A percentile compares a stretch with the other conserved stretches of the same genome.
phyloP scores from a whole-genome alignment of 495 filamentous ascomycete genomes.

The Usnea hakonensis region DNA sequence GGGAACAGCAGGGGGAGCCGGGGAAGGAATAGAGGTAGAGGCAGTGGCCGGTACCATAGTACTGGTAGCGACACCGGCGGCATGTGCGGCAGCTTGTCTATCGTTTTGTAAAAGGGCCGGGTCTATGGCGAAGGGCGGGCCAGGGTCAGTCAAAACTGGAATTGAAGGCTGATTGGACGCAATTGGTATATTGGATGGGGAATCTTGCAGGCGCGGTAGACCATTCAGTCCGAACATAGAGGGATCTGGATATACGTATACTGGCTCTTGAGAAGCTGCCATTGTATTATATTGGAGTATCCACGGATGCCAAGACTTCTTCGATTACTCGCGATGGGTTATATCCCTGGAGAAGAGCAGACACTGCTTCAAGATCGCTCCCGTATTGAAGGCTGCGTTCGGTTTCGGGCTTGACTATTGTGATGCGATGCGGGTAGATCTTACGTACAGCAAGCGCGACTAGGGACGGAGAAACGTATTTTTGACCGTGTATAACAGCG shows the following conservation, averaged over 20 bases:
- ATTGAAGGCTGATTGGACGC: no score
- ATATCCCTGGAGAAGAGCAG: constrained; percentile 55
- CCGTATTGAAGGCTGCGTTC: constrained; percentile 94
- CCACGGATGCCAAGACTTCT: constrained; percentile 65
- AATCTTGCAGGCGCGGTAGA: not conserved
- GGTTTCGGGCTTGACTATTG: constrained; percentile 54
- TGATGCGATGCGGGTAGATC: constrained; percentile 79
- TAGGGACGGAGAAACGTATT: constrained; percentile 77
- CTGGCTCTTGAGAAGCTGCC: not conserved
- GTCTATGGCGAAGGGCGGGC: no score
- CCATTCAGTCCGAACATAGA: not conserved
- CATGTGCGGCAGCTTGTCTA: no score
- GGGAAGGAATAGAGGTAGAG: not conserved
- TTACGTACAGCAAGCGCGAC: constrained; percentile 79
- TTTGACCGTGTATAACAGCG: constrained; percentile 73
- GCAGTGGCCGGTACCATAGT: not conserved
- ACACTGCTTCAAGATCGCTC: constrained; percentile 64
- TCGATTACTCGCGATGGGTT: constrained; percentile 74
- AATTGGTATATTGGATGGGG: no score
- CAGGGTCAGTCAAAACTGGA: no score
- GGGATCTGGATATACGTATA: not conserved
- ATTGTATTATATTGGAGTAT: constrained; percentile 52
- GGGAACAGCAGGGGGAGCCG: not conserved
- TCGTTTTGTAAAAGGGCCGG: no score
- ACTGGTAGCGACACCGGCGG: no score